Base-by-base conservation (phyloP, 2,329 filamentous ascomycete genomes). In the Trichophyton simii region DNA sequence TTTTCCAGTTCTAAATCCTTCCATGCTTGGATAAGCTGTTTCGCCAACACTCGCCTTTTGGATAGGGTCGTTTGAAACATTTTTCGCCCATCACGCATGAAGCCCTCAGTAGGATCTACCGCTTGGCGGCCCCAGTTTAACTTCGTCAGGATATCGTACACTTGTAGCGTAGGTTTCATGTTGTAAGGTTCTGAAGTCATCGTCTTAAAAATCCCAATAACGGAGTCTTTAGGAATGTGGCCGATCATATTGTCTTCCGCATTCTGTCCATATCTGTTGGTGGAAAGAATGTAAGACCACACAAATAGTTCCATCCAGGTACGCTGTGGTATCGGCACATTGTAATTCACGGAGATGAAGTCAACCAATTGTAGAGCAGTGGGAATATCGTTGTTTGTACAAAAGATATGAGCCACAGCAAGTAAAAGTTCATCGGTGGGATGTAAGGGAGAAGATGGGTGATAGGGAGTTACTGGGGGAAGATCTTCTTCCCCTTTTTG, bases 301-400 rank as follows among this genome's bases (percentile, higher is more conserved):
- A 83, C 78, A 15, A 91, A 76, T 1, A 92, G 72, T 60, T 85
- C 81, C 6, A 79, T 77, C 88, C 89, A 92, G 18, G 84, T 78
- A 3, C 77, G 69, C 5, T 69, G 67, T 0, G 83, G 73, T 42
- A 92, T 83, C 0, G 75, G 64, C 25, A 92, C 73, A 1, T 75
- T 65, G 71, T 87, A 88, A 5, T 76, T 75, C 0, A 73, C 73
- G 0, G 87, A 86, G 57, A 91, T 71, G 66, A 82, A 82, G 63
- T 87, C 80, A 11, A 91, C 73, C 0, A 87, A 68, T 46, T 81
- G 78, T 28, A 86, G 68, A 11, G 83, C 87, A 1, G 79, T 76
- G 0, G 77, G 70, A 3, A 90, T 77, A 60, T 86, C 78, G 57
- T 82, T 84, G 71, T 86, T 88, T 63, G 79, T 80, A n/a, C 86